phyloP scores from a whole-genome alignment of 75 land plant species.

The Sequoiadendron giganteum region DNA sequence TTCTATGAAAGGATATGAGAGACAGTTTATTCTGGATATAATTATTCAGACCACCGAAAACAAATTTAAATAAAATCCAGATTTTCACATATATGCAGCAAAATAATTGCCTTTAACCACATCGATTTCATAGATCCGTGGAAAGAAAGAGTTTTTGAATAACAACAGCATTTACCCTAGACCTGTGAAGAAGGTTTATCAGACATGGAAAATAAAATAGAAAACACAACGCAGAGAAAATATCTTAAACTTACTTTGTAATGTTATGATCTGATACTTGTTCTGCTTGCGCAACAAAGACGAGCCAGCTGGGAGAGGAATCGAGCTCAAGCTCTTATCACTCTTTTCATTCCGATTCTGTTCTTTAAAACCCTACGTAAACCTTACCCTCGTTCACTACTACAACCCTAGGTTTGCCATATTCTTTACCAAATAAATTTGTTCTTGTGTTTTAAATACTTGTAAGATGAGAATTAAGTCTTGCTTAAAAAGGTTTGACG shows the following conservation, averaged over 20 bases:
- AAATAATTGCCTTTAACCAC: background rate
- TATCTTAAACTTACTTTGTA: background rate
- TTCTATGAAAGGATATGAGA: background rate
- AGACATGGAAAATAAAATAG: background rate
- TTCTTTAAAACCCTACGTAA: constrained; percentile 7
- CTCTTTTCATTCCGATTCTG: background rate
- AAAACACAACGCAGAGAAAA: background rate
- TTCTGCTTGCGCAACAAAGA: background rate
- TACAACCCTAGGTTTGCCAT: background rate
- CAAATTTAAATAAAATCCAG: background rate
- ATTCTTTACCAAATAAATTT: background rate
- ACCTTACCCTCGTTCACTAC: background rate
- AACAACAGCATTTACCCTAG: background rate
- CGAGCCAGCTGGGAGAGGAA: background rate
- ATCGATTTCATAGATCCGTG: background rate
- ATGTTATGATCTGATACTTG: background rate
- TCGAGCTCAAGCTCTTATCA: background rate
- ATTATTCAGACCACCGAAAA: background rate
- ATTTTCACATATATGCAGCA: background rate
- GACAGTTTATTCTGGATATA: background rate
- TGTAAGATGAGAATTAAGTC: no score
- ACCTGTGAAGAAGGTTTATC: background rate
- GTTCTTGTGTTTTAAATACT: no score
- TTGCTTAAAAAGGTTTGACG: no score
- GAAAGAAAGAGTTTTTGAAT: background rate